Evolutionary conservation across 345 rosid genomes (phyloP).

Genomic region (Geranium rotundifolium): DNA sequence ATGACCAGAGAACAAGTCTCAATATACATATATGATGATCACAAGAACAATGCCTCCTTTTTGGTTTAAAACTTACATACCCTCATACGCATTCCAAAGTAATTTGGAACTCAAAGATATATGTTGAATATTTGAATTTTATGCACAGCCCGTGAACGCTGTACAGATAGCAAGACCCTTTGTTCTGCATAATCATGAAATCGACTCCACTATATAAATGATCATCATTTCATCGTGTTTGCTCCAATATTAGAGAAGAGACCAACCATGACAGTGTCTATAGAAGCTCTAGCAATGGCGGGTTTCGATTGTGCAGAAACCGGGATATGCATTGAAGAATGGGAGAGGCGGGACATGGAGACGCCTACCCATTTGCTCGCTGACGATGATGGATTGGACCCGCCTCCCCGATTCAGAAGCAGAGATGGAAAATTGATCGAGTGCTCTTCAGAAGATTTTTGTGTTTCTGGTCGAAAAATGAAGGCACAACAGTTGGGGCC

Average conservation of each 20-base stretch:
- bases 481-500: background rate
- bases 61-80: background rate
- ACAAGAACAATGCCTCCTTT: background rate
- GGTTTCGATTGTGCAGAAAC: constrained; percentile 23
- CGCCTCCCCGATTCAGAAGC: background rate
- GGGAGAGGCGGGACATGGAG: constrained; percentile 21
- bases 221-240: no score
- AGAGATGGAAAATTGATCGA: background rate
- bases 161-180: no score
- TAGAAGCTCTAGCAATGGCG: constrained; percentile 44
- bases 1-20: background rate
- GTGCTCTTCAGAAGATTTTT: background rate
- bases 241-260: background rate
- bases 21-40: background rate
- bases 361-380: constrained; percentile 25
- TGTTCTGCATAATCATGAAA: no score
- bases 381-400: constrained; percentile 1
- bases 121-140: background rate
- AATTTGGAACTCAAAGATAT: background rate
- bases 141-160: background rate
- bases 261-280: constrained; percentile 12
- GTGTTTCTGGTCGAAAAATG: no score
- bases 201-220: no score
- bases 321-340: constrained; percentile 23
- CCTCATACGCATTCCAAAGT: background rate